Base-by-base conservation (phyloP, 306 rosid species). In the Prunus mira region DNA sequence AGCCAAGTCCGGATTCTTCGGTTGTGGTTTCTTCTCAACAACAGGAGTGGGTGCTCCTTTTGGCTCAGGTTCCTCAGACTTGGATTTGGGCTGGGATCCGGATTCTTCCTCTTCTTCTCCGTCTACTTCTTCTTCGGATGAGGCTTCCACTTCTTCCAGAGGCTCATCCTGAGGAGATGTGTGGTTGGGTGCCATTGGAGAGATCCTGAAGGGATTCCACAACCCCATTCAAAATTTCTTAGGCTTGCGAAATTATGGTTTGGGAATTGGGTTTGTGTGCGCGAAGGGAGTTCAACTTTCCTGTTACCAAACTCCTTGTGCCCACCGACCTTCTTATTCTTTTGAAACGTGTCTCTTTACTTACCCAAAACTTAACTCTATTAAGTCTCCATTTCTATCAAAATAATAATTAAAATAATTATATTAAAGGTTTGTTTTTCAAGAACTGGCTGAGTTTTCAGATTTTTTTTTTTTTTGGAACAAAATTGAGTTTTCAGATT, bases 181-280 rank as follows among this genome's bases (percentile, higher is more conserved):
- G 19, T 96, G 92, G 63, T 89, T 88, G n/a, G 80, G 89, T 3
- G 89, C 89, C 97, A 93, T 93, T 52, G 58, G 45, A 76, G 61
- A 70, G 49, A 27, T 24, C 25, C 25, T 24, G 25, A 24, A 24
- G 25, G 25, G 25, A 24, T 24, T 24, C 25, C 25, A 24, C 25
- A 24, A 24, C 25, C 25, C 25, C 25, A 24, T 24, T 24, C 25
- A 24, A 24, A 24, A 24, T 24, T 24, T 24, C 28, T 27, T 27
- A 27, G 28, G 28, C 28, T 27, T 30, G 14, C 2, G 61, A 18
- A 64, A 49, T 74, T 52, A 78, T 73, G 60, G 81, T 24, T 60
- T 5, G 4, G 0, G 19, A 6, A 60, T 4, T 19, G 14, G 15
- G 6, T 25, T 25, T 5, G 38, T 13, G 34, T 12, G 34, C 0